Conservation (phyloP, 2,329 filamentous ascomycete species). For the Calcarisporium arbuscula region DNA sequence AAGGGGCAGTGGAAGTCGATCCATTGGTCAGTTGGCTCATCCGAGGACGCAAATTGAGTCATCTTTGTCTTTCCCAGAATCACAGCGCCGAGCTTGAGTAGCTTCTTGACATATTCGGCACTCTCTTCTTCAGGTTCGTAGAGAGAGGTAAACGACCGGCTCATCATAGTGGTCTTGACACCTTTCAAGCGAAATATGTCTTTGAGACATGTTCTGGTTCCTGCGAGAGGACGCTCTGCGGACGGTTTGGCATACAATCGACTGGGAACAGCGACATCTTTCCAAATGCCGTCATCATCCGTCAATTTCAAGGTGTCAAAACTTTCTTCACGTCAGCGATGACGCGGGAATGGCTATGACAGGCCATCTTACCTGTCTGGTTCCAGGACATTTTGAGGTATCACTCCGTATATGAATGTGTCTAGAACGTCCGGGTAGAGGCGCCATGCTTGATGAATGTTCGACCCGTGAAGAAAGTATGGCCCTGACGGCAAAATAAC, state of each 20-base stretch:
- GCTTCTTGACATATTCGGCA: slow-evolving; percentile 42
- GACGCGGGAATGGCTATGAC: too few species aligned
- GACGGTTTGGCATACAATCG: slow-evolving; percentile 25
- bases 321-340: too few species aligned
- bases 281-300: slow-evolving; percentile 20
- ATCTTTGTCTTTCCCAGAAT: slow-evolving; percentile 39
- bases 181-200: slow-evolving; percentile 51
- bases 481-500: slow-evolving; percentile 10
- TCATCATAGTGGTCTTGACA: slow-evolving; percentile 44
- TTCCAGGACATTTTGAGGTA: slow-evolving; percentile 5
- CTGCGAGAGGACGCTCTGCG: slow-evolving; percentile 41
- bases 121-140: slow-evolving; percentile 41
- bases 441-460: slow-evolving; percentile 10
- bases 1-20: slow-evolving; percentile 21
- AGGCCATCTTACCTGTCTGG: too few species aligned
- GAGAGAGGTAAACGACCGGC: slow-evolving; percentile 47
- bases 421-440: slow-evolving; percentile 9
- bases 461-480: slow-evolving; percentile 8
- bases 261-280: slow-evolving; percentile 31
- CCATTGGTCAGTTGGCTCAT: slow-evolving; percentile 39
- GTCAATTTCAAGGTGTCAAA: too few species aligned
- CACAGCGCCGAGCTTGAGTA: slow-evolving; percentile 50
- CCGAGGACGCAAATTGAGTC: slow-evolving; percentile 33
- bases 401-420: slow-evolving; percentile 3
- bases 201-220: slow-evolving; percentile 47